Evolutionary conservation across 2,329 filamentous ascomycete genomes (phyloP).

Genomic region (Fusarium compactum): DNA sequence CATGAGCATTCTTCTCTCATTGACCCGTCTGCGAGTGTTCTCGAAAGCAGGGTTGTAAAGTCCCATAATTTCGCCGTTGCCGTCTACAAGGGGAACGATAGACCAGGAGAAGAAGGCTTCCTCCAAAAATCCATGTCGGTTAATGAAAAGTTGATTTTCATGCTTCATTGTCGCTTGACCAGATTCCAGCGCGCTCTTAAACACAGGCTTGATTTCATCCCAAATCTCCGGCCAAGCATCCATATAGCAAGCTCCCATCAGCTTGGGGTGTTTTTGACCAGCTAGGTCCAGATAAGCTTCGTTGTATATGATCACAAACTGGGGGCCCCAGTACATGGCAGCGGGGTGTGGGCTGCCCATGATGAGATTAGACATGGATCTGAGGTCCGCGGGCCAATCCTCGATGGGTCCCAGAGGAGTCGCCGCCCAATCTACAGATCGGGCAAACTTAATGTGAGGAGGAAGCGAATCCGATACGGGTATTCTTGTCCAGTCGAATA

Average conservation of each 20-base stretch:
- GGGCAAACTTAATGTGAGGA: constrained; percentile 78
- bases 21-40: constrained; percentile 81
- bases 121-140: constrained; percentile 76
- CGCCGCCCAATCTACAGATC: constrained; percentile 77
- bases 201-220: constrained; percentile 75
- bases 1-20: constrained; percentile 83
- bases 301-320: constrained; percentile 77
- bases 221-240: constrained; percentile 81
- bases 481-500: constrained; percentile 86
- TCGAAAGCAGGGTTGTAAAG: constrained; percentile 86
- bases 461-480: constrained; percentile 73
- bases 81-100: constrained; percentile 80
- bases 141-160: constrained; percentile 81
- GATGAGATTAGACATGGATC: constrained; percentile 83
- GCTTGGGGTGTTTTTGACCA: constrained; percentile 78
- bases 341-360: constrained; percentile 83
- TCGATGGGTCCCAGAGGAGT: constrained; percentile 83
- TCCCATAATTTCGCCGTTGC: constrained; percentile 79
- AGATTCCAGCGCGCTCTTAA: constrained; percentile 73
- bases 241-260: constrained; percentile 80
- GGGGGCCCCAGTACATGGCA: constrained; percentile 83
- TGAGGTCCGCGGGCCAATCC: constrained; percentile 76
- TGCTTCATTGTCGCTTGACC: constrained; percentile 88
- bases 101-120: constrained; percentile 88
- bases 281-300: constrained; percentile 78